Evolutionary conservation across 2,329 filamentous ascomycete species (phyloP).

Genomic region (Apiospora koreana): DNA sequence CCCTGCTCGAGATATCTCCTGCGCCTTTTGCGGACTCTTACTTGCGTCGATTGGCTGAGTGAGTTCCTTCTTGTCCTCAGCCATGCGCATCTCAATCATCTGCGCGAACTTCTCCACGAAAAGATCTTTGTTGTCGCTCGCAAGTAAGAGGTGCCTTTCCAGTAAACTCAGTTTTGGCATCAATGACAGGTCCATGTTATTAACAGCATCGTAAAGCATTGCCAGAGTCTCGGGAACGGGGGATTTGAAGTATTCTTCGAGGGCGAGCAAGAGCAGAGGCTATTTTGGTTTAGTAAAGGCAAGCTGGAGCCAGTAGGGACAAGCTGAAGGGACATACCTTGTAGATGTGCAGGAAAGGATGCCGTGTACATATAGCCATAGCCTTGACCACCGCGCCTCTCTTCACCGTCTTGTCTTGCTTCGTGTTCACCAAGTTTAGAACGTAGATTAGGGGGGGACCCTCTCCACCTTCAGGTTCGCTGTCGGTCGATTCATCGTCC

Average conservation of each 20-base stretch:
- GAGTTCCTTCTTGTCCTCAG: constrained; percentile 56
- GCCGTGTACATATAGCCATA: constrained; percentile 97
- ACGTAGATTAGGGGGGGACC: constrained; percentile 95
- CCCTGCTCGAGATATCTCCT: constrained; percentile 59
- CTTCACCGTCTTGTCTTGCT: constrained; percentile 90
- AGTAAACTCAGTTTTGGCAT: constrained; percentile 84
- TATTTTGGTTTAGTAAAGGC: constrained; percentile 34
- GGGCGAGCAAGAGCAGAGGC: constrained; percentile 84
- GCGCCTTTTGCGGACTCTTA: constrained; percentile 47
- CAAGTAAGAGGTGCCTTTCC: constrained; percentile 83
- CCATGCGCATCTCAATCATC: constrained; percentile 83
- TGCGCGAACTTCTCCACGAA: constrained; percentile 97
- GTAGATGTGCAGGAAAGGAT: constrained; percentile 98
- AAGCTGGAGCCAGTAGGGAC: not conserved
- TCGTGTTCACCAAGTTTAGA: constrained; percentile 95
- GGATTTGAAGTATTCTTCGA: constrained; percentile 96
- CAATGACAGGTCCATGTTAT: constrained; percentile 93
- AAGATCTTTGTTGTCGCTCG: constrained; percentile 91
- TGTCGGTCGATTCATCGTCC: constrained; percentile 51
- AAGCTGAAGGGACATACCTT: constrained; percentile 60
- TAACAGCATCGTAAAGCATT: constrained; percentile 87
- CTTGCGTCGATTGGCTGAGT: constrained; percentile 47
- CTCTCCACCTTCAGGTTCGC: constrained; percentile 70
- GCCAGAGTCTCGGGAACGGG: constrained; percentile 86
- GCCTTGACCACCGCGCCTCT: constrained; percentile 95